phyloP scores from a whole-genome alignment of 2,329 filamentous ascomycete genomes.

The Colletotrichum filicis region DNA sequence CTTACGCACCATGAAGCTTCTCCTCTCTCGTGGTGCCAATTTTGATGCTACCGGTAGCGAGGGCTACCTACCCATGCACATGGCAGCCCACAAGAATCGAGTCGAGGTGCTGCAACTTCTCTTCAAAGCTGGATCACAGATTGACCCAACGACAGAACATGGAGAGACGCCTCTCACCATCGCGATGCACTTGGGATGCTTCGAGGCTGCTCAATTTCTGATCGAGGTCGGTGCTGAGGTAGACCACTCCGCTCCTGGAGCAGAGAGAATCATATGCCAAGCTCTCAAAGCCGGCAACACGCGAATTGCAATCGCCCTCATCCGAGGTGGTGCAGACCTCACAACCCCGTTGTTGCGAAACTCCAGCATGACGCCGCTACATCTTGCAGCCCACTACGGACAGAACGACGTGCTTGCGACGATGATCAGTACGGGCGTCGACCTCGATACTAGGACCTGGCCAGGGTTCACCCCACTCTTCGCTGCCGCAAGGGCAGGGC shows the following conservation, averaged over 20 bases:
- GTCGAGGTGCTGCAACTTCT: constrained; percentile 37
- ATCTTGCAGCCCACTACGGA: constrained; percentile 42
- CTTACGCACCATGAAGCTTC: constrained; percentile 42
- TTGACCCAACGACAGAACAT: constrained; percentile 38
- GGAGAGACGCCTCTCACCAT: constrained; percentile 39
- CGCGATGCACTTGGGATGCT: constrained; percentile 38
- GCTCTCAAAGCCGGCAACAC: constrained; percentile 33
- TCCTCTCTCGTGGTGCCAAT: constrained; percentile 37
- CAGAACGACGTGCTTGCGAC: constrained; percentile 39
- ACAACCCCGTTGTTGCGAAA: constrained; percentile 35
- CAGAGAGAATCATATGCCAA: constrained; percentile 34
- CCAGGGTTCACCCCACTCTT: constrained; percentile 42
- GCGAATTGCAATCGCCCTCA: constrained; percentile 35
- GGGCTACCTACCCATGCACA: constrained; percentile 40
- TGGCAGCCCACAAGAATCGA: constrained; percentile 38
- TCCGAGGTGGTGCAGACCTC: constrained; percentile 36
- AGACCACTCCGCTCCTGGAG: constrained; percentile 26
- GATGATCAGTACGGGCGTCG: constrained; percentile 38
- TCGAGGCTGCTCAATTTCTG: constrained; percentile 36
- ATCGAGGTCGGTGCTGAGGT: constrained; percentile 37
- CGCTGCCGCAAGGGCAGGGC: constrained; percentile 40
- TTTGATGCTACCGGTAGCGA: constrained; percentile 28
- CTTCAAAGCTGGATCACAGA: constrained; percentile 36
- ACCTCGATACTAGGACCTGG: constrained; percentile 38
- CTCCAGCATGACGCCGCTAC: constrained; percentile 42